Base-by-base conservation (phyloP, 805 yeast genomes). In the Yarrowia sp. region DNA sequence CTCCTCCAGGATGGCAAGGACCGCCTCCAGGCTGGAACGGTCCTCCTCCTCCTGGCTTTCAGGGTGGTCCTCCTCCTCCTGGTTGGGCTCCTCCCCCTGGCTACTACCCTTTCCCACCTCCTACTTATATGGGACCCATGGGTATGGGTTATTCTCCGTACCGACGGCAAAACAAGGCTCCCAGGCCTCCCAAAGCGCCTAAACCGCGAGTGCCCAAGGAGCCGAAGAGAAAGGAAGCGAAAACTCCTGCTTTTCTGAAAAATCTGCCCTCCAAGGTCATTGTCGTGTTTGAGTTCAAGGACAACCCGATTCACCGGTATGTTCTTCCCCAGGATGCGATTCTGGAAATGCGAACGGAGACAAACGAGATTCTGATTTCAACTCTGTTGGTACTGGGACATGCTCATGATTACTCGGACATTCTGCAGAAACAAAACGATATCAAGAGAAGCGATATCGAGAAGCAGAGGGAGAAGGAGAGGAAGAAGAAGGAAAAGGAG, bases 251-350 rank as follows among this genome's bases (percentile, higher is more conserved):
- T 12, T 63, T 67, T 36, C 66, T 64, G 38, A 69, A 56, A 46
- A 68, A 68, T 42, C 65, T 67, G 44, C 66, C 66, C 6, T 61
- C 66, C 24, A 61, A 61, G 38, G 92, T 96, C 0, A 89, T 91
- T 66, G 75, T 95, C 46, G 87, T 92, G 7, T 87, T 94, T 76
- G 99, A 95, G 76, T 94, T 87, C 78, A 83, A 84, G 34, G 98
- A 95, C 72, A 88, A 87, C 74, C 85, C 95, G 0, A 83, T 87
- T 55, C 87, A 87, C 9, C 83, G 98, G 68, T 94, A 84, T 73
- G 79, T 84, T 68, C 74, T 94, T 0, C 98, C 98, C 0, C 87
- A 87, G 71, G 85, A 91, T 70, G 84, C 96, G 1, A 83, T 94
- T 2, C 79, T 89, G 69, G 98, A 93, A 77, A 69, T 71, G 30